phyloP scores from a whole-genome alignment of 2,329 filamentous ascomycete species.

The Fusarium sp. region DNA sequence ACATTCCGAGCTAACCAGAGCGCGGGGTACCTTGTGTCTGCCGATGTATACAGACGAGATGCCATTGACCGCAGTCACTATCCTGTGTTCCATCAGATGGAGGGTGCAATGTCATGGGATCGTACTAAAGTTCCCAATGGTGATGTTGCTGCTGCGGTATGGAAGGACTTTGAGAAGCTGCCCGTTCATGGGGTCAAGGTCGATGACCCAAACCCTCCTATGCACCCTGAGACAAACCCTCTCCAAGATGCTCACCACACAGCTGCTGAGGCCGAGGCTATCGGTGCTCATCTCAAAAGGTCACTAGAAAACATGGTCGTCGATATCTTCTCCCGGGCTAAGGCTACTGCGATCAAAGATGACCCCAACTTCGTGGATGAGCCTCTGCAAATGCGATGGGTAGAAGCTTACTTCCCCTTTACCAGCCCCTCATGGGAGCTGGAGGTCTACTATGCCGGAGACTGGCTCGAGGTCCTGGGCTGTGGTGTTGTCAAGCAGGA shows the following conservation, averaged over 20 bases:
- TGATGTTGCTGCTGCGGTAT: slow-evolving; percentile 72
- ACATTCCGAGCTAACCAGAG: slow-evolving; percentile 77
- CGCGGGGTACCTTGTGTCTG: slow-evolving; percentile 87
- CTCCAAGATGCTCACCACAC: slow-evolving; percentile 78
- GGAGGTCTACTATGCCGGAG: slow-evolving; percentile 91
- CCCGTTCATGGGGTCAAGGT: slow-evolving; percentile 80
- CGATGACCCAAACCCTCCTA: slow-evolving; percentile 83
- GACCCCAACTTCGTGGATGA: slow-evolving; percentile 66
- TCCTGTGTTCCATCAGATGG: slow-evolving; percentile 98
- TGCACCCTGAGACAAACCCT: slow-evolving; percentile 82
- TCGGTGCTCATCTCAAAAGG: slow-evolving; percentile 86
- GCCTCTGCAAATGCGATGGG: slow-evolving; percentile 88
- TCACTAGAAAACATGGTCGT: slow-evolving; percentile 90
- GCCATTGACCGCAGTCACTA: slow-evolving; percentile 96
- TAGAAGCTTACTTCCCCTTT: slow-evolving; percentile 97
- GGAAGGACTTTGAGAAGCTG: slow-evolving; percentile 74
- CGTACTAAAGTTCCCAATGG: slow-evolving; percentile 65
- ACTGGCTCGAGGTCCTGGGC: slow-evolving; percentile 97
- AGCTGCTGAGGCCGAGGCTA: slow-evolving; percentile 79
- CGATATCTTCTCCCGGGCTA: slow-evolving; percentile 84
- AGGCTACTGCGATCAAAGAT: slow-evolving; percentile 66
- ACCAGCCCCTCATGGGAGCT: slow-evolving; percentile 96
- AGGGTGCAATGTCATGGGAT: slow-evolving; percentile 91
- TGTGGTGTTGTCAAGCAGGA: slow-evolving; percentile 89
- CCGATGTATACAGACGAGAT: slow-evolving; percentile 95